A percentile compares a stretch with the other conserved stretches of the same genome.
phyloP scores from a whole-genome alignment of 331 rosid genomes.

The Quercus lobata region DNA sequence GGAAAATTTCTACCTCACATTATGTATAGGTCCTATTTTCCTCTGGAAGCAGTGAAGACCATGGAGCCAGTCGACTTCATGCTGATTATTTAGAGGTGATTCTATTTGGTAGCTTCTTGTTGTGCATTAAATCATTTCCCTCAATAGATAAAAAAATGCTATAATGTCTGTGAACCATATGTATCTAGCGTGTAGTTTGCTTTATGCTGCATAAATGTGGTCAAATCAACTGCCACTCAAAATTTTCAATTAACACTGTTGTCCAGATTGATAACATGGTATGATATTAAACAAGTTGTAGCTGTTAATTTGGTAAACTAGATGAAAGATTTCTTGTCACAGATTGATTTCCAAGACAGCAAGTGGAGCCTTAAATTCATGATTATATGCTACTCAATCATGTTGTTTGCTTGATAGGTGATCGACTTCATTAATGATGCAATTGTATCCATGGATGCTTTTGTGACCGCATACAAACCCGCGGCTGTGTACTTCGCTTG shows the following conservation, averaged over 20 bases:
- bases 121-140: not conserved
- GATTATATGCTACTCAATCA: not conserved
- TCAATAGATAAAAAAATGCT: not conserved
- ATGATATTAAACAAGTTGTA: not conserved
- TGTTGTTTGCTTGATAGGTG: slow-evolving; percentile 44
- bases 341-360: not conserved
- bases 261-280: not conserved
- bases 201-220: not conserved
- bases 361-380: not conserved
- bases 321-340: not conserved
- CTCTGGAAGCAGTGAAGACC: slow-evolving; percentile 53
- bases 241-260: not conserved
- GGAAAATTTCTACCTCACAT: slow-evolving; percentile 5
- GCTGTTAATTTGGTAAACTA: not conserved
- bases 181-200: not conserved
- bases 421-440: slow-evolving; percentile 95
- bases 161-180: not conserved
- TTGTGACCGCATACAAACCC: slow-evolving; percentile 55
- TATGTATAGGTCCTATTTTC: slow-evolving; percentile 62
- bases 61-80: slow-evolving; percentile 46
- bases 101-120: not conserved
- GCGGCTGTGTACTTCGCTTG: slow-evolving; percentile 75
- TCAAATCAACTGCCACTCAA: not conserved
- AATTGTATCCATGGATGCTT: slow-evolving; percentile 75
- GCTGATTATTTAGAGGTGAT: slow-evolving; percentile 80